These are phyloP conservation scores for Epichloe sibirici DNA, from an alignment of 2,329 filamentous ascomycete species.

Conservation along the genomic window DNA sequence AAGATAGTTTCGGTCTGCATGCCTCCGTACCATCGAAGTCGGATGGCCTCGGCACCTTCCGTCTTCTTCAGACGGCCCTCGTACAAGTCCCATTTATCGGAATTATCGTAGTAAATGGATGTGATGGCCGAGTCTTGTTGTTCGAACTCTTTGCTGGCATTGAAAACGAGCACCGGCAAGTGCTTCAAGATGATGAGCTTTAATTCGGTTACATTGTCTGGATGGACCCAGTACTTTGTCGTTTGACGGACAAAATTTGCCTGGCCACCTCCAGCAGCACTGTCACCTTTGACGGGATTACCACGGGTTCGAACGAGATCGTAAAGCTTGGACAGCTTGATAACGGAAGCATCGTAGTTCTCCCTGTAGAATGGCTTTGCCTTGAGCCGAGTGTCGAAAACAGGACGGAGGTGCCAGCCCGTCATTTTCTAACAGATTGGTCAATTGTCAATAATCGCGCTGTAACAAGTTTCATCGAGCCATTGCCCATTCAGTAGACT, in stretches of 20 bases:
- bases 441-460: neutral
- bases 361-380: slow-evolving; percentile 98
- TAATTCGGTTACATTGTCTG: slow-evolving; percentile 93
- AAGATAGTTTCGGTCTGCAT: slow-evolving; percentile 96
- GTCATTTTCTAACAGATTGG: slow-evolving; percentile 64
- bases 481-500: slow-evolving; percentile 16
- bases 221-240: slow-evolving; percentile 99
- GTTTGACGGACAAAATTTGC: slow-evolving; percentile 95
- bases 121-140: slow-evolving; percentile 85
- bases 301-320: slow-evolving; percentile 88
- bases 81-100: slow-evolving; percentile 87
- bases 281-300: slow-evolving; percentile 85
- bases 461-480: neutral
- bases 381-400: slow-evolving; percentile 90
- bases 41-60: slow-evolving; percentile 92
- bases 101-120: slow-evolving; percentile 97
- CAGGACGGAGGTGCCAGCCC: slow-evolving; percentile 80
- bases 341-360: slow-evolving; percentile 92
- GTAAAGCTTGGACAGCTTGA: slow-evolving; percentile 90
- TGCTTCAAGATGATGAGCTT: slow-evolving; percentile 98
- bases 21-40: slow-evolving; percentile 91
- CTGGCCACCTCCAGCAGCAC: slow-evolving; percentile 78
- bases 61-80: slow-evolving; percentile 93
- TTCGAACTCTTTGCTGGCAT: slow-evolving; percentile 92
- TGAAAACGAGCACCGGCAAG: slow-evolving; percentile 92